Conservation (phyloP, 371 early-diverging fungal species). For the Lichtheimia ornata region DNA sequence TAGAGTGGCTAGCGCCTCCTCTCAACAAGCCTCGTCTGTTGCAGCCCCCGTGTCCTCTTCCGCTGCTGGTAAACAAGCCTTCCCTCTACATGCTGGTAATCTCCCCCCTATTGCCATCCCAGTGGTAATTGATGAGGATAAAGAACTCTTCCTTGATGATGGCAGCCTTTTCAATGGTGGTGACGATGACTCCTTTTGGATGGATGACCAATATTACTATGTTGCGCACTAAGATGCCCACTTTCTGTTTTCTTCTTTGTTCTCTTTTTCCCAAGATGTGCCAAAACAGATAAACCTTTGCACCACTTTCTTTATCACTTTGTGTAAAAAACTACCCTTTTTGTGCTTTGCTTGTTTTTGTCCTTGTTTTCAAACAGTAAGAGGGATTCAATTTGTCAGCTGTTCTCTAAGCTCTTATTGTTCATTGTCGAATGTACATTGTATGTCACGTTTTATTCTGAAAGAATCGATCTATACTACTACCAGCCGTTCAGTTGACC, state of each 20-base stretch:
- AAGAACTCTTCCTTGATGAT: slow-evolving; percentile 5
- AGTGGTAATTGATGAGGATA: slow-evolving; percentile 5
- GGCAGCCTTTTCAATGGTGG: slow-evolving; percentile 1
- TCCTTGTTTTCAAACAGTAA: neutral
- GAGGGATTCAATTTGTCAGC: neutral
- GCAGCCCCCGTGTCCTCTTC: no score
- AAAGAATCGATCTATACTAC: no score
- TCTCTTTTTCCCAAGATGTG: no score
- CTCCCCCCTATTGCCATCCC: neutral
- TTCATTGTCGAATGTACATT: neutral
- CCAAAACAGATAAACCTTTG: no score
- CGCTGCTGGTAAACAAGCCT: no score
- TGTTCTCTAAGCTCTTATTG: neutral
- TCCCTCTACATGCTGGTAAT: no score
- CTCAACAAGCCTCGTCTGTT: no score
- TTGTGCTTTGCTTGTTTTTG: neutral
- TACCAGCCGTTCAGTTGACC: no score
- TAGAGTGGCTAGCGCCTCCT: no score
- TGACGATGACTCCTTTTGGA: slow-evolving; percentile 4
- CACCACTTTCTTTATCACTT: no score
- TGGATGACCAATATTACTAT: slow-evolving; percentile 8
- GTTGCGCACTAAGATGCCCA: neutral
- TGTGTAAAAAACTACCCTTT: slow-evolving; percentile 8
- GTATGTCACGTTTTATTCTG: neutral
- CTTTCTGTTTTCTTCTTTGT: no score